A percentile compares a stretch with the other conserved stretches of the same genome.
phyloP scores from a whole-genome alignment of 1,284 basidiomycete species.

The Vanrija pseudolonga region DNA sequence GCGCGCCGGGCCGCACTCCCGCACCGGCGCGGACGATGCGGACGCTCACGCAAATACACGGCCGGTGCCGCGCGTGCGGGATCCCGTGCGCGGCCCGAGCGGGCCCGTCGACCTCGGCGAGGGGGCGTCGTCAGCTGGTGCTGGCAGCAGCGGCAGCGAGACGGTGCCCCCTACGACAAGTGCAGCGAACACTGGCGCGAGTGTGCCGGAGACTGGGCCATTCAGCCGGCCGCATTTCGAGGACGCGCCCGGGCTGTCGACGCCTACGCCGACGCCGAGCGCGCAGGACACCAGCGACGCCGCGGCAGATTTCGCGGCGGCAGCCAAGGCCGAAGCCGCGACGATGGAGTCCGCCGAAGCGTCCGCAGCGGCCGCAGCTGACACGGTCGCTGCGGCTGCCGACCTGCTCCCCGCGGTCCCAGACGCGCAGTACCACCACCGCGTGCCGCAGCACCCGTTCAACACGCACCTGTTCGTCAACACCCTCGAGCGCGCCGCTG shows the following conservation, averaged over 20 bases:
- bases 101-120: not conserved
- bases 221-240: too few species aligned
- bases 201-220: too few species aligned
- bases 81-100: constrained; percentile 7
- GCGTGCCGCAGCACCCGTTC: constrained; percentile 39
- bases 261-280: too few species aligned
- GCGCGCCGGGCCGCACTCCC: too few species aligned
- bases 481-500: constrained; percentile 37
- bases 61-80: not conserved
- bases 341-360: not conserved
- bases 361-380: not conserved
- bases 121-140: too few species aligned
- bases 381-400: not conserved
- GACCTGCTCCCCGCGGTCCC: not conserved
- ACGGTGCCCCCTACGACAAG: too few species aligned
- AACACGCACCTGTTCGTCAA: constrained; percentile 48
- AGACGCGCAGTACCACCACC: not conserved
- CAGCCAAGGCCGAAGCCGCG: not conserved
- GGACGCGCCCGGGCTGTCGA: too few species aligned
- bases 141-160: too few species aligned
- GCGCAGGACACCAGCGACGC: too few species aligned
- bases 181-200: too few species aligned
- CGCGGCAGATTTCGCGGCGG: not conserved
- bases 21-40: too few species aligned
- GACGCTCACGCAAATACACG: too few species aligned